Percentiles rank a stretch among this genome's conserved stretches.
Conservation (phyloP, 139 green algal genomes). For the Marvania coccoides region DNA sequence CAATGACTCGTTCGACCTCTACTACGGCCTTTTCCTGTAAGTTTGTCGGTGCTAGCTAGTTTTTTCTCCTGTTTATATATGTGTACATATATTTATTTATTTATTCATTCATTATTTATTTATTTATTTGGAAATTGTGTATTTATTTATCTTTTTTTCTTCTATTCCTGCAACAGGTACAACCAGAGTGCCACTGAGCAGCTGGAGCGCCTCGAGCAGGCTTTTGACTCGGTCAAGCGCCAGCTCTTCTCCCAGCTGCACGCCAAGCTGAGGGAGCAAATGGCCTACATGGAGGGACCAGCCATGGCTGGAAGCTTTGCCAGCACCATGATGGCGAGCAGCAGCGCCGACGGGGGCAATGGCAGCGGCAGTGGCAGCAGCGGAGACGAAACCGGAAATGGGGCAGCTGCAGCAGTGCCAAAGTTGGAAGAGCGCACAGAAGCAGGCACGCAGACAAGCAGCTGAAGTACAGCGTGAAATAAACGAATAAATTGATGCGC, state of each 20-base stretch:
- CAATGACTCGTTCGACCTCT: constrained; percentile 98
- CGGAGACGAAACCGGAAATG: background rate
- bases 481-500: background rate
- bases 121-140: background rate
- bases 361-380: background rate
- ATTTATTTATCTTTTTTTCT: background rate
- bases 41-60: too few relatives aligned
- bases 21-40: constrained; percentile 99
- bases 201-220: constrained; percentile 69
- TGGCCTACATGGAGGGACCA: constrained; percentile 16
- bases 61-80: background rate
- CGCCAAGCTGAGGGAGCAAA: constrained; percentile 49
- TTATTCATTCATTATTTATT: too few relatives aligned
- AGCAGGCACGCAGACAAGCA: background rate
- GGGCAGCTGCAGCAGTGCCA: background rate
- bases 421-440: background rate
- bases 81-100: background rate
- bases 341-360: background rate
- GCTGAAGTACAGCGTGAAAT: background rate
- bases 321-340: background rate
- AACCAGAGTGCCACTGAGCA: constrained; percentile 66
- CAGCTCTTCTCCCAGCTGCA: constrained; percentile 77
- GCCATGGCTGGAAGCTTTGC: too few relatives aligned
- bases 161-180: background rate
- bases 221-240: constrained; percentile 79